Evolutionary conservation across 2,329 filamentous ascomycete species (phyloP).

Genomic region (Diaporthe humulicola): DNA sequence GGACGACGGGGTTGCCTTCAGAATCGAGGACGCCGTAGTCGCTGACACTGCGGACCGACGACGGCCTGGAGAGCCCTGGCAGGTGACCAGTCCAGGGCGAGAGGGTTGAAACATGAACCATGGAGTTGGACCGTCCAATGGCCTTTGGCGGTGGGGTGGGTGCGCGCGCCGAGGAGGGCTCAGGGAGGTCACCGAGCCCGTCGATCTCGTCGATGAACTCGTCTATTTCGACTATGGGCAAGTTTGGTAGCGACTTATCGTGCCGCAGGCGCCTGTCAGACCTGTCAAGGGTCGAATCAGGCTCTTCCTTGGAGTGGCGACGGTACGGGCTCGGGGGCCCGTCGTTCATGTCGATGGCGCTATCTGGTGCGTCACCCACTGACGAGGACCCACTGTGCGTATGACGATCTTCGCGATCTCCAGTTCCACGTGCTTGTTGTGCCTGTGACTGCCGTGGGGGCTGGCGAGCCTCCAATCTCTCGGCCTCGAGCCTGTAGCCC

Average conservation of each 20-base stretch:
- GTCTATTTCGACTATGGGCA: conserved; percentile 49
- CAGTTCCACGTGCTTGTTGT: conserved; percentile 16
- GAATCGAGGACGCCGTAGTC: conserved; percentile 36
- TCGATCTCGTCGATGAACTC: conserved; percentile 47
- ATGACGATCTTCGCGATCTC: conserved; percentile 27
- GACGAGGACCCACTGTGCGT: conserved; percentile 45
- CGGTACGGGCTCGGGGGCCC: conserved; percentile 43
- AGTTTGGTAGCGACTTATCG: conserved; percentile 36
- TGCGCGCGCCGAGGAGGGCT: conserved; percentile 40
- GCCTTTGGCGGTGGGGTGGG: conserved; percentile 48
- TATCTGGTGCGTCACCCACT: conserved; percentile 54
- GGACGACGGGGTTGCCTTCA: conserved; percentile 33
- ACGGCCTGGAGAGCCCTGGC: conserved; percentile 16
- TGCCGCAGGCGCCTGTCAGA: conserved; percentile 36
- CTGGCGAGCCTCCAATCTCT: conserved; percentile 39
- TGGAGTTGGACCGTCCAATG: conserved; percentile 37
- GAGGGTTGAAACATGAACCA: background rate
- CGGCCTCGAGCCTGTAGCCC: conserved; percentile 28
- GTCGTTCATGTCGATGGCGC: conserved; percentile 54
- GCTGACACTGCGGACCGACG: conserved; percentile 34
- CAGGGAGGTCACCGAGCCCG: conserved; percentile 36
- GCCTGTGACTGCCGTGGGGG: conserved; percentile 7
- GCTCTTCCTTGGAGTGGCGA: conserved; percentile 40
- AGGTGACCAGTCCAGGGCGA: conserved; percentile 4
- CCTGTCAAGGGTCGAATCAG: conserved; percentile 19